Conservation (phyloP, 2,329 filamentous ascomycete genomes). For the Eutypa lata region DNA sequence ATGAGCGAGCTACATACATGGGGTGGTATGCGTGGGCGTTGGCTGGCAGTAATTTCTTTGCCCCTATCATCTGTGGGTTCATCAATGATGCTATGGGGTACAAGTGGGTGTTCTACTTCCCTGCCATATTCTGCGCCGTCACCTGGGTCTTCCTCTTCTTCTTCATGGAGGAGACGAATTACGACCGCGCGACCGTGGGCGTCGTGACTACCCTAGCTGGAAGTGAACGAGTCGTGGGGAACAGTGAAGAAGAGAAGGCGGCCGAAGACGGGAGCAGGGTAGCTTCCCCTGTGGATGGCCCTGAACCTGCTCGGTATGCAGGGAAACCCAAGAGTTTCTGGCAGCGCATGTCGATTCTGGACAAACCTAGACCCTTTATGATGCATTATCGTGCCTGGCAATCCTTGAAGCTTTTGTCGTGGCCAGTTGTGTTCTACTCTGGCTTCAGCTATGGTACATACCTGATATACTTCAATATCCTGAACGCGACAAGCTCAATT, state of each 20-base stretch:
- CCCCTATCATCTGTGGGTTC: constrained; percentile 31
- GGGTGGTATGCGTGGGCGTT: constrained; percentile 26
- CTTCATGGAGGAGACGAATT: constrained; percentile 53
- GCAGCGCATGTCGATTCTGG: constrained; percentile 36
- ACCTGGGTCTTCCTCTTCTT: constrained; percentile 40
- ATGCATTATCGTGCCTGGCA: constrained; percentile 31
- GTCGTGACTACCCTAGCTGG: background rate
- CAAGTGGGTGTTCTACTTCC: constrained; percentile 30
- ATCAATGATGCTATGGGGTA: constrained; percentile 29
- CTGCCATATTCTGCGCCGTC: constrained; percentile 27
- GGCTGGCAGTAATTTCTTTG: constrained; percentile 25
- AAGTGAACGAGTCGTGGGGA: background rate
- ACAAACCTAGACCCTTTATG: constrained; percentile 32
- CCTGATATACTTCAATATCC: constrained; percentile 36
- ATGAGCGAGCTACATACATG: constrained; percentile 26
- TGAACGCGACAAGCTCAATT: constrained; percentile 36
- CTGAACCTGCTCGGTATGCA: background rate
- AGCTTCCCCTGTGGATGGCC: background rate
- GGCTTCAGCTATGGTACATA: constrained; percentile 36
- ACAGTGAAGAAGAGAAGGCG: background rate
- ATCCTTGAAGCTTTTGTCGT: constrained; percentile 29
- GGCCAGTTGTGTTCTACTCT: constrained; percentile 35
- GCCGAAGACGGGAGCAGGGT: background rate
- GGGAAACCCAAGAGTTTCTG: constrained; percentile 17
- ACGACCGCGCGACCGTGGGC: constrained; percentile 28